Base-by-base conservation (phyloP, 2,329 filamentous ascomycete species). In the Monosporascus sp. region DNA sequence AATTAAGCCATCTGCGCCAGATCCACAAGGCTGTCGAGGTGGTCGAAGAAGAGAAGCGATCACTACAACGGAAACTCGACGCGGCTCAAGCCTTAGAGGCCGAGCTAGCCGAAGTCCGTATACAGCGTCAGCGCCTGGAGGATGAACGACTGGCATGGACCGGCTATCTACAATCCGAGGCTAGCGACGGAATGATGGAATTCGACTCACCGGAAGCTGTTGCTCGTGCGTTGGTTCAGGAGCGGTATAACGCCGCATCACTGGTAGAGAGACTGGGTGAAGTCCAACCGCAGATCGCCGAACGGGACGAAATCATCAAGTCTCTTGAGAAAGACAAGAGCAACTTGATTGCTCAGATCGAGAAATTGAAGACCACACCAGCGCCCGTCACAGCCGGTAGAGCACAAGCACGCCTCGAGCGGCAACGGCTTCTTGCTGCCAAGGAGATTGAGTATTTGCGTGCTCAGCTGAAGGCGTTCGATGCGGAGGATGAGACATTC, bases 381-480 rank as follows among this genome's bases (percentile, higher is more conserved):
- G 75, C 69, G 4, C 72, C 76, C 5, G 65, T 72, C 1, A 78
- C 74, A 20, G 75, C 77, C 17, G 88, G 90, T 63, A 88, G 91
- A 71, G 80, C 82, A 1, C 86, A 85, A 44, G 75, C 88, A 51
- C 83, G 94, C 35, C 74, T 97, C 0, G 93, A 99, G 63, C 81
- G 94, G 54, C 93, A 97, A 67, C 88, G 90, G 54, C 83, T 81
- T 1, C 79, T 99, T 7, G 91, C 92, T 0, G 79, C 91, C 24
- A 97, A 97, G 66, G 95, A 99, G 68, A 90, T 94, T 0, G 92
- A 97, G 61, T 96, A 96, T 67, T 80, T 99, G 7, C 88, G 94
- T 22, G 93, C 91, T 0, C 94, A 99, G 70, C 79, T 97, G 51
- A 92, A 92, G 72, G 87, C 89, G 0, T 88, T 95, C 55, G 90